Percentiles rank a stretch among this genome's conserved stretches.
Conservation (phyloP, 2,329 filamentous ascomycete genomes). For the Zasmidium cellare region DNA sequence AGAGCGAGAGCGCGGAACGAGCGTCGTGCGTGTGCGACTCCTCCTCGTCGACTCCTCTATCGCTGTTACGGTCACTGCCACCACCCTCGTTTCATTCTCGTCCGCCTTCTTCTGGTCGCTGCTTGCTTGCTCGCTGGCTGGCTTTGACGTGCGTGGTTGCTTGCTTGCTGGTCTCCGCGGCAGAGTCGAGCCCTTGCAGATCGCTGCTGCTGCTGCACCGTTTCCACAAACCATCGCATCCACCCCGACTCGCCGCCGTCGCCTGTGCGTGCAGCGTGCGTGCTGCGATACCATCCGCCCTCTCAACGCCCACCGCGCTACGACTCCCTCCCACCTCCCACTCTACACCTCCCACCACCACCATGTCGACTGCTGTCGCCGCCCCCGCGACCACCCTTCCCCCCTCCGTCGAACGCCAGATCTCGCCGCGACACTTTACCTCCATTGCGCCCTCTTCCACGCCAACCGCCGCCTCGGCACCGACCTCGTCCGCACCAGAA, state of each 20-base stretch:
- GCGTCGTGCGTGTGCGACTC: too few species aligned
- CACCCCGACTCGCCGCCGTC: neutral
- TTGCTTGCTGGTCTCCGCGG: too few species aligned
- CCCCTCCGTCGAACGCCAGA: constrained; percentile 36
- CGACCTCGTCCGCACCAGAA: constrained; percentile 12
- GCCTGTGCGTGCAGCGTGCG: neutral
- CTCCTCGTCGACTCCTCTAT: too few species aligned
- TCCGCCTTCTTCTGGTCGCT: too few species aligned
- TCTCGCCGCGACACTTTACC: constrained; percentile 45
- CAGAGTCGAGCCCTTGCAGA: too few species aligned
- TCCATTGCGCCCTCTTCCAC: constrained; percentile 40
- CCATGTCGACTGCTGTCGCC: constrained; percentile 51
- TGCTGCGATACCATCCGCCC: constrained; percentile 4
- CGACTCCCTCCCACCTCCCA: neutral
- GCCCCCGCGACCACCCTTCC: constrained; percentile 40
- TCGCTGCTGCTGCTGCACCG: neutral
- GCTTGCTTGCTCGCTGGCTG: too few species aligned
- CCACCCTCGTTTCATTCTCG: too few species aligned
- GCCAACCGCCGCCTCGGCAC: constrained; percentile 30
- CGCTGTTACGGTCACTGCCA: too few species aligned
- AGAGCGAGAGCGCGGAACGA: too few species aligned
- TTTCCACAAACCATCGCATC: neutral
- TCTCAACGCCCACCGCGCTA: neutral
- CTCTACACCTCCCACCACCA: constrained; percentile 11
- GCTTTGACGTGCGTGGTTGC: too few species aligned